Conservation (phyloP, 2,329 filamentous ascomycete genomes). For the Diaporthe humulicola region DNA sequence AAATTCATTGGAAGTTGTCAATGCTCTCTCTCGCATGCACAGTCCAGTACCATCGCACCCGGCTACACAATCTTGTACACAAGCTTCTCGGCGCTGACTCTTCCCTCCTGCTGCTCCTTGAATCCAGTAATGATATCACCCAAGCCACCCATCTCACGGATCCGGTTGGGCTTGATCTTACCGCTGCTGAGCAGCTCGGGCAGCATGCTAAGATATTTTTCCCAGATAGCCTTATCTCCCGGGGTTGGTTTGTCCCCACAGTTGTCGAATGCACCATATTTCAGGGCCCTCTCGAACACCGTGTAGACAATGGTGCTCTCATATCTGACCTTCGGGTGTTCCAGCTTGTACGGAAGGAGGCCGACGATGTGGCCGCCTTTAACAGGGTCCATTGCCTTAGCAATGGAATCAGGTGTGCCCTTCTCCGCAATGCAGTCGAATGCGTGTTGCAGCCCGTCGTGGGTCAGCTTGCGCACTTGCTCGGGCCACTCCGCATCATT, state of each 20-base stretch:
- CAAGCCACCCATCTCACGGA: constrained; percentile 47
- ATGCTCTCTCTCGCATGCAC: too few relatives aligned
- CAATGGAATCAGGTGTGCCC: constrained; percentile 43
- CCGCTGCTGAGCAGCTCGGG: constrained; percentile 46
- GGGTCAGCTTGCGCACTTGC: constrained; percentile 74
- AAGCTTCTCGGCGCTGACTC: constrained; percentile 50
- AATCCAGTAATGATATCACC: constrained; percentile 47
- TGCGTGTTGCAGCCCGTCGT: constrained; percentile 60
- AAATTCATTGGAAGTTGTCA: too few relatives aligned
- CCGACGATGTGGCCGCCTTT: constrained; percentile 46
- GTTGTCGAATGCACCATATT: constrained; percentile 46
- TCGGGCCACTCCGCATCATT: constrained; percentile 46
- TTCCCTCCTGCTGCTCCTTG: constrained; percentile 46
- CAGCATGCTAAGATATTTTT: constrained; percentile 49
- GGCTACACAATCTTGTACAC: constrained; percentile 47
- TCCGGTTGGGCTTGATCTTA: constrained; percentile 48
- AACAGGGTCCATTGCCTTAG: constrained; percentile 46
- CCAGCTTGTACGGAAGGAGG: constrained; percentile 35
- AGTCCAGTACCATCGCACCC: background rate
- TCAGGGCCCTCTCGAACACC: constrained; percentile 46
- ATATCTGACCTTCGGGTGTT: constrained; percentile 46
- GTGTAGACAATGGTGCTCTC: constrained; percentile 51
- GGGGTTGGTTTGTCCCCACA: constrained; percentile 45
- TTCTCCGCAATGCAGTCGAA: constrained; percentile 49
- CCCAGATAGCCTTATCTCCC: constrained; percentile 49